A percentile compares a stretch with the other conserved stretches of the same genome.
Evolutionary conservation across 768 basidiomycete species (phyloP).

Genomic region (Hemileccinum impolitum): DNA sequence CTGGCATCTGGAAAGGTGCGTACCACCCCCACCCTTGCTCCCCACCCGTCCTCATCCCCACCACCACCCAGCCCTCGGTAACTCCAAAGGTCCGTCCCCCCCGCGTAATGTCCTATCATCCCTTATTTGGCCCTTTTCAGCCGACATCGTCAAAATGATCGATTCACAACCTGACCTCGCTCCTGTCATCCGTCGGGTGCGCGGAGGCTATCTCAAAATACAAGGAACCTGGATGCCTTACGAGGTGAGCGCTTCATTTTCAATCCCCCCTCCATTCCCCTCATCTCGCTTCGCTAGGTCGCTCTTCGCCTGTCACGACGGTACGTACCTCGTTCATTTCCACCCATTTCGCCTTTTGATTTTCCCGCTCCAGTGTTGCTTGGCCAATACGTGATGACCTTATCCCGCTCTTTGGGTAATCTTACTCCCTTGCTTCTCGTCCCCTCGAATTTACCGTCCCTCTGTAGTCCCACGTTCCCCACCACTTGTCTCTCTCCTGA

Average conservation of each 20-base stretch:
- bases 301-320: constrained; percentile 76
- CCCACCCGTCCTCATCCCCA: constrained; percentile 10
- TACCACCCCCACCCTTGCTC: neutral
- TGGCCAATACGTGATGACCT: constrained; percentile 87
- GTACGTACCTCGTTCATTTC: constrained; percentile 41
- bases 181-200: constrained; percentile 75
- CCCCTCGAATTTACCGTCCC: constrained; percentile 16
- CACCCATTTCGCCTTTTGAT: constrained; percentile 10
- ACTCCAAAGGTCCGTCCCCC: constrained; percentile 68
- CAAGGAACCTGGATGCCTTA: constrained; percentile 96
- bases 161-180: constrained; percentile 89
- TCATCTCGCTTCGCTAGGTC: constrained; percentile 47
- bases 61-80: constrained; percentile 67
- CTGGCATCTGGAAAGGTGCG: constrained; percentile 91
- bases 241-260: constrained; percentile 48
- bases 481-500: constrained; percentile 80
- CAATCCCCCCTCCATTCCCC: constrained; percentile 12
- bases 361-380: constrained; percentile 56
- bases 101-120: constrained; percentile 7
- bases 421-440: constrained; percentile 1
- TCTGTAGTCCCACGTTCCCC: constrained; percentile 73
- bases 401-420: constrained; percentile 83
- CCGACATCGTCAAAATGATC: constrained; percentile 91
- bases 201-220: constrained; percentile 87
- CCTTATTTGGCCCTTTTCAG: constrained; percentile 38